Conservation (phyloP, 805 yeast species). For the Wickerhamomyces pijperi region DNA sequence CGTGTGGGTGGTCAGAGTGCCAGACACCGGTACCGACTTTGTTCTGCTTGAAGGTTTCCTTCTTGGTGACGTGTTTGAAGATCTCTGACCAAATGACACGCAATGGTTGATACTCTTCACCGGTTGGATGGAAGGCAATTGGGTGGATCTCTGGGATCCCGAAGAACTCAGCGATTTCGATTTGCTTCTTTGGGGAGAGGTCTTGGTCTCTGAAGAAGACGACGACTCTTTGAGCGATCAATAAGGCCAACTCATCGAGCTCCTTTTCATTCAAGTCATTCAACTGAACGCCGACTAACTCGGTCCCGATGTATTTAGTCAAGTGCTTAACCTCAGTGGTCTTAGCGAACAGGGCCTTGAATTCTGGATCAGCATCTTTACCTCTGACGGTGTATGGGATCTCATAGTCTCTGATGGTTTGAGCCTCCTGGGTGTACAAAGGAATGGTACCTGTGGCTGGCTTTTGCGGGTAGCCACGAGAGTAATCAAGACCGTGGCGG, state of each 20-base stretch:
- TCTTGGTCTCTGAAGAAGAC: constrained; percentile 40
- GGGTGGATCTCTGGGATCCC: constrained; percentile 32
- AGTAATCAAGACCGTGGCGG: constrained; percentile 24
- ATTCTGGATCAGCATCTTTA: constrained; percentile 27
- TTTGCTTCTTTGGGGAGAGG: constrained; percentile 28
- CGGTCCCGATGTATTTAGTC: constrained; percentile 36
- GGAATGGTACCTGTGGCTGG: constrained; percentile 23
- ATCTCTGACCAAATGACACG: constrained; percentile 23
- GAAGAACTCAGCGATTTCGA: constrained; percentile 31
- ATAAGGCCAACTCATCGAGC: constrained; percentile 34
- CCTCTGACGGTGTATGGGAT: background rate
- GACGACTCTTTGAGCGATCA: constrained; percentile 35
- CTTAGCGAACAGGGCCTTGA: constrained; percentile 28
- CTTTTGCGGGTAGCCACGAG: constrained; percentile 26
- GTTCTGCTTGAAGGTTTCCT: constrained; percentile 3
- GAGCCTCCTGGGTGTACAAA: constrained; percentile 27
- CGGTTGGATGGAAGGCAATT: constrained; percentile 21
- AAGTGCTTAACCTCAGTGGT: constrained; percentile 28
- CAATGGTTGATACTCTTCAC: constrained; percentile 21
- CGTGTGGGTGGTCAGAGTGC: constrained; percentile 46
- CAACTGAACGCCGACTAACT: constrained; percentile 34
- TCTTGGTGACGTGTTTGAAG: constrained; percentile 17
- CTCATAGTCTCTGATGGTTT: constrained; percentile 19
- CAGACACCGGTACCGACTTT: constrained; percentile 22
- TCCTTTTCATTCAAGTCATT: constrained; percentile 29